These are phyloP conservation scores for Graphilbum ipis-grandicollis DNA, from an alignment of 2,329 filamentous ascomycete genomes.

Conservation along the genomic window DNA sequence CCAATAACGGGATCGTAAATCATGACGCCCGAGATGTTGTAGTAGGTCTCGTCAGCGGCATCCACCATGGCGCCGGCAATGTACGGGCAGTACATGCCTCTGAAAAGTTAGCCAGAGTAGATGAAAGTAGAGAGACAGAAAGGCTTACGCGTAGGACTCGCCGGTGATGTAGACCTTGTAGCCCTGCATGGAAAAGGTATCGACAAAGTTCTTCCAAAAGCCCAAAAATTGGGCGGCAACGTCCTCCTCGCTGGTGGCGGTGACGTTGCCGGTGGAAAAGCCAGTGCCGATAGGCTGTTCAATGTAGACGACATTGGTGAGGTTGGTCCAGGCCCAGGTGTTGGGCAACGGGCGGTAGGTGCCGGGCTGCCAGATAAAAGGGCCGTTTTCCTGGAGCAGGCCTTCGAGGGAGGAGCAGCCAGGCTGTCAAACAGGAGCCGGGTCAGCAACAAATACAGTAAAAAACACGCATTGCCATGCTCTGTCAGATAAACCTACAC, in stretches of 20 bases:
- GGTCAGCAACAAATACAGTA: too few relatives aligned
- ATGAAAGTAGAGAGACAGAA: neutral
- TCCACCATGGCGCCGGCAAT: constrained; percentile 59
- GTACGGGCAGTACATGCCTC: constrained; percentile 50
- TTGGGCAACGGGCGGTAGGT: constrained; percentile 49
- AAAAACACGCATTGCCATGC: neutral
- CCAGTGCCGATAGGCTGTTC: constrained; percentile 54
- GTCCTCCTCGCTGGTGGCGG: constrained; percentile 48
- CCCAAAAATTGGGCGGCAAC: constrained; percentile 55
- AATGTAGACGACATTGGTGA: constrained; percentile 64
- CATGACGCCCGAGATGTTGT: constrained; percentile 49
- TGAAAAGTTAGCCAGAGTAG: constrained; percentile 4
- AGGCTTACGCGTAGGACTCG: constrained; percentile 42
- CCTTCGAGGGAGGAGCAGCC: constrained; percentile 47
- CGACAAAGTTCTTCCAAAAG: constrained; percentile 64
- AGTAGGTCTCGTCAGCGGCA: constrained; percentile 45
- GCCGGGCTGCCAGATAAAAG: constrained; percentile 54
- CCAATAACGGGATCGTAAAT: constrained; percentile 56
- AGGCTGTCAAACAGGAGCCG: constrained; percentile 18
- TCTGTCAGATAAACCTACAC: constrained; percentile 21
- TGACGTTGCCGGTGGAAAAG: constrained; percentile 47
- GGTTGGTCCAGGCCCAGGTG: constrained; percentile 54
- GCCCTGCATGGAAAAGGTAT: constrained; percentile 49
- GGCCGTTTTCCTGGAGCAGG: constrained; percentile 61
- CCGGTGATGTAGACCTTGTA: constrained; percentile 59